Conservation (phyloP, 176 grass and related monocot genomes). For the Aegilops tauschii region DNA sequence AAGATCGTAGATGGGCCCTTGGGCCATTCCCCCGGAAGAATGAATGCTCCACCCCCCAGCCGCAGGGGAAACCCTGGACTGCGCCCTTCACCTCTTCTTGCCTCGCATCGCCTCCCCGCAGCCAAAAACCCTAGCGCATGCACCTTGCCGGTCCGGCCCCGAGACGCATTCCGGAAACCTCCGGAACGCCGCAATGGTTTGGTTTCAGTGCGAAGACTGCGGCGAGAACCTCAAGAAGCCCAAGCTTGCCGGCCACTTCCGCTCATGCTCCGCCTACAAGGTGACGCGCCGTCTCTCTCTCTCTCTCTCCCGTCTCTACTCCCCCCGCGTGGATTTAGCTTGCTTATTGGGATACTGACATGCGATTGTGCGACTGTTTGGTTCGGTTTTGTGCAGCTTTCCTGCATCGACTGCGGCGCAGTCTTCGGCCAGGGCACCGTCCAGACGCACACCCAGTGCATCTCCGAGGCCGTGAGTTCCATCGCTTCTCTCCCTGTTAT, state of each 20-base stretch:
- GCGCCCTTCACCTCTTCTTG: background rate
- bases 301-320: background rate
- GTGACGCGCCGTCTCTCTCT: conserved; percentile 13
- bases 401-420: conserved; percentile 88
- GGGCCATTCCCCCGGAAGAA: background rate
- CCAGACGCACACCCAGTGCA: conserved; percentile 85
- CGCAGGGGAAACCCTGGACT: background rate
- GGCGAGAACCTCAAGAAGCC: conserved; percentile 95
- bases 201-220: conserved; percentile 98
- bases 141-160: background rate
- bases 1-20: background rate
- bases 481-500: background rate
- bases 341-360: background rate
- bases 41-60: background rate
- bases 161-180: conserved; percentile 14
- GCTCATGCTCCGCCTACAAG: conserved; percentile 88
- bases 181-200: conserved; percentile 62
- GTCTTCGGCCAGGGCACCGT: conserved; percentile 68
- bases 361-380: background rate
- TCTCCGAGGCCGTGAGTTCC: conserved; percentile 74
- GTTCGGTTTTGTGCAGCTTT: conserved; percentile 47
- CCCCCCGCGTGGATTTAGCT: background rate
- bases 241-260: conserved; percentile 88
- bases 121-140: conserved; percentile 35
- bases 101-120: background rate